Evolutionary conservation across 495 filamentous ascomycete genomes (phyloP).

Genomic region (Talaromyces trachyspermus): DNA sequence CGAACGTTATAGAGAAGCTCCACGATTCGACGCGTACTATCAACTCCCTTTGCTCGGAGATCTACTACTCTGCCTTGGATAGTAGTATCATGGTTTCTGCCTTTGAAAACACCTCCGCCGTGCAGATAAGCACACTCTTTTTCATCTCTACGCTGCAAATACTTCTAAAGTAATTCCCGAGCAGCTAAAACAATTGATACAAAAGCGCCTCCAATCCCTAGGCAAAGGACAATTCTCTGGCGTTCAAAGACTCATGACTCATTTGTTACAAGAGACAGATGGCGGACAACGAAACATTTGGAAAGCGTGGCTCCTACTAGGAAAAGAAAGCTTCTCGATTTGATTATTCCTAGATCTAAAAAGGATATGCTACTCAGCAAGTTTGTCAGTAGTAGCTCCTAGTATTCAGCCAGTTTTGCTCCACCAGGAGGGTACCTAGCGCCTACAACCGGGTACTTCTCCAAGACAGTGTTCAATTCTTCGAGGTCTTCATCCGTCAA

Average conservation of each 20-base stretch:
- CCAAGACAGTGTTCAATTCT: slow-evolving; percentile 32
- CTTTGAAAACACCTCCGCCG: neutral
- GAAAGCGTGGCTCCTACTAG: slow-evolving; percentile 2
- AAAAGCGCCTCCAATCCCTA: neutral
- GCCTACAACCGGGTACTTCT: slow-evolving; percentile 5
- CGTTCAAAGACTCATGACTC: neutral
- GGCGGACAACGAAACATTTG: neutral
- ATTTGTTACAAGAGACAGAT: neutral
- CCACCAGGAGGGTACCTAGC: slow-evolving; percentile 3
- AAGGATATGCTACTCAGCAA: too few relatives aligned
- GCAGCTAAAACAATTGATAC: neutral
- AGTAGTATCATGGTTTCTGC: neutral
- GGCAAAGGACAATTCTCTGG: neutral
- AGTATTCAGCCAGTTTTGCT: slow-evolving; percentile 3
- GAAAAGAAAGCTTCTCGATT: slow-evolving; percentile 4
- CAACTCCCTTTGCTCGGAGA: neutral
- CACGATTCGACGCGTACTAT: neutral
- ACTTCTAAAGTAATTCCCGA: neutral
- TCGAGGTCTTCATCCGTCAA: slow-evolving; percentile 42
- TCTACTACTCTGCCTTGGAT: neutral
- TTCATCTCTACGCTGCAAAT: slow-evolving; percentile 3
- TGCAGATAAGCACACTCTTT: slow-evolving; percentile 3
- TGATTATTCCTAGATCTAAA: neutral
- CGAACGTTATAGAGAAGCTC: neutral
- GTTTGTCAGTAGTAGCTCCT: neutral